phyloP scores from a whole-genome alignment of 169 alveolate genomes.

The Perkinsus chesapeaki region DNA sequence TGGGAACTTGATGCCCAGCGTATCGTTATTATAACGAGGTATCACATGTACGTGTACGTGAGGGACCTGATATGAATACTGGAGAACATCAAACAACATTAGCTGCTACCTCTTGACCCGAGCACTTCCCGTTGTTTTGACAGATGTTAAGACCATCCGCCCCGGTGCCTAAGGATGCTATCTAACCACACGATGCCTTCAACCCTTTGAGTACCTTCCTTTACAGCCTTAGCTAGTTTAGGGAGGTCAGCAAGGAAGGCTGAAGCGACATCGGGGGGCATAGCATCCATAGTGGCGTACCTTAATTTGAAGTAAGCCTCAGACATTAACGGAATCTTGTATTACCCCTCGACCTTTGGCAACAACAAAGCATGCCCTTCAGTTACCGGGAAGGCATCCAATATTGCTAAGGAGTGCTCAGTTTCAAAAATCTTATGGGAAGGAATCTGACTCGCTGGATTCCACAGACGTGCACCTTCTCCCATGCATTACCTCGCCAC shows the following conservation, averaged over 20 bases:
- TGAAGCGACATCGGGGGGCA: not conserved
- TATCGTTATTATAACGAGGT: not conserved
- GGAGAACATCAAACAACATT: not conserved
- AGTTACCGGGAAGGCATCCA: conserved; percentile 6
- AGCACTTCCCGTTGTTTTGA: not conserved
- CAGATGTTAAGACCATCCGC: not conserved
- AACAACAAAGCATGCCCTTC: not conserved
- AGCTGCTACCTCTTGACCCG: not conserved
- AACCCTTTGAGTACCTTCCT: not conserved
- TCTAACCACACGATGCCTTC: not conserved
- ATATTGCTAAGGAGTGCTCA: not conserved
- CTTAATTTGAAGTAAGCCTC: not conserved
- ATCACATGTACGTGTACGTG: conserved; percentile 4
- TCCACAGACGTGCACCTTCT: not conserved
- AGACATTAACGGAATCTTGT: no score
- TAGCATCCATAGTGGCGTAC: not conserved
- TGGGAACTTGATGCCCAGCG: not conserved
- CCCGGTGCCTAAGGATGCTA: not conserved
- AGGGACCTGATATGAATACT: not conserved
- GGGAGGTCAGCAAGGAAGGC: not conserved
- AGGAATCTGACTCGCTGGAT: not conserved
- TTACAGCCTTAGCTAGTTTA: not conserved
- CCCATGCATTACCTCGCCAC: not conserved
- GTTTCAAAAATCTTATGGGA: not conserved
- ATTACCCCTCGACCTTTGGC: not conserved